Percentiles rank a stretch among this genome's conserved stretches.
These are phyloP conservation scores for Naematelia aurantialba DNA, from an alignment of 768 basidiomycete genomes.

Conservation along the genomic window DNA sequence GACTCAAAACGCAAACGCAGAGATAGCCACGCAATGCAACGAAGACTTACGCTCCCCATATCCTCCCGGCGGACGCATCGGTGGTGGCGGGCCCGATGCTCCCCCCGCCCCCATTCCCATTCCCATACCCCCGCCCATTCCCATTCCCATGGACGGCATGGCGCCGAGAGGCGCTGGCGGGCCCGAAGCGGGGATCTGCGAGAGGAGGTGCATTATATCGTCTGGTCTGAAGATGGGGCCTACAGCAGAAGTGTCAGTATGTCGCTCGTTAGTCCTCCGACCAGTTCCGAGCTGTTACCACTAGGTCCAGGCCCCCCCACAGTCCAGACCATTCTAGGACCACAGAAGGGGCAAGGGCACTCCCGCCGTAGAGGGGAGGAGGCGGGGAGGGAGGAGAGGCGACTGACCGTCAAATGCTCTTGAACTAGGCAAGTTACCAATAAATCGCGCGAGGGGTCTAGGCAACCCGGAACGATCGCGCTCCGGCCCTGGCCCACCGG, in stretches of 20 bases:
- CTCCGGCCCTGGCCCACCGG: background rate
- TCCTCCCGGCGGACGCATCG: constrained; percentile 8
- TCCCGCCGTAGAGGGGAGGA: too few species aligned
- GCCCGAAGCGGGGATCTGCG: constrained; percentile 52
- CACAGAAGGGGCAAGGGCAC: constrained; percentile 23
- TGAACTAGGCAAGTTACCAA: constrained; percentile 70
- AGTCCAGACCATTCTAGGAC: too few species aligned
- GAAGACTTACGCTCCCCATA: constrained; percentile 34
- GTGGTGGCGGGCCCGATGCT: too few species aligned
- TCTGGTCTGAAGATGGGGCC: constrained; percentile 87
- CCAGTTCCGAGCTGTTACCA: too few species aligned
- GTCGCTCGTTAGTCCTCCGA: too few species aligned
- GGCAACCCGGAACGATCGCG: constrained; percentile 52
- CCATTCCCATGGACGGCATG: constrained; percentile 1
- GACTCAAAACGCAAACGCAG: too few species aligned
- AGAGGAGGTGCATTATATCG: constrained; percentile 79
- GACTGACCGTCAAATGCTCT: constrained; percentile 76
- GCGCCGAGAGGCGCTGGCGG: constrained; percentile 1
- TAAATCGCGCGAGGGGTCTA: constrained; percentile 66
- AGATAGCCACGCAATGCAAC: too few species aligned
- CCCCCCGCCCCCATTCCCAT: too few species aligned
- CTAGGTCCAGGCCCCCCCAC: too few species aligned
- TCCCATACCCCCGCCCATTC: background rate
- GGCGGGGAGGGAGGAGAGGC: constrained; percentile 11
- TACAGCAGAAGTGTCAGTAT: constrained; percentile 46